A percentile compares a stretch with the other conserved stretches of the same genome.
phyloP scores from a whole-genome alignment of 345 rosid genomes.

The Toxicodendron radicans region DNA sequence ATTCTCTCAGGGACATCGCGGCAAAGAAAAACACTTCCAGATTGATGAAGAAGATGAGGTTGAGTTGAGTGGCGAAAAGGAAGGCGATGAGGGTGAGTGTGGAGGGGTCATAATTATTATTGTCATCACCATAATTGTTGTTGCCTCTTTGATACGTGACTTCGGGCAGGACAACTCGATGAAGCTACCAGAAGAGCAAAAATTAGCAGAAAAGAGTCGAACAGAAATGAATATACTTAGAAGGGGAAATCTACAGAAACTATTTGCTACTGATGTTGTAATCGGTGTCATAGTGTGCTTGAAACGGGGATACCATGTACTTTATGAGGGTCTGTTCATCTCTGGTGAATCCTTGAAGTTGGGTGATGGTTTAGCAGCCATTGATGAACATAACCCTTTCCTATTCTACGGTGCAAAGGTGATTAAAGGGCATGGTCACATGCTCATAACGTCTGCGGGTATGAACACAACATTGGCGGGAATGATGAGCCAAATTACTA shows the following conservation, averaged over 20 bases:
- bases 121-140: not conserved
- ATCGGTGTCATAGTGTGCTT: slow-evolving; percentile 2
- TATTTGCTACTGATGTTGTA: not conserved
- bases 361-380: not conserved
- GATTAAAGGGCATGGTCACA: not conserved
- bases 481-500: not conserved
- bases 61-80: too few species aligned
- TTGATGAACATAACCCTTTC: not conserved
- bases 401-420: slow-evolving; percentile 13
- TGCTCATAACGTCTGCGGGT: slow-evolving; percentile 6
- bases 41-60: too few species aligned
- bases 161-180: not conserved
- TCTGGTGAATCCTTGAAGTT: not conserved
- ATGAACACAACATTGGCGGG: not conserved
- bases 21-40: too few species aligned
- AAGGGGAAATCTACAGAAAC: not conserved
- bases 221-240: not conserved
- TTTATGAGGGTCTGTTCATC: slow-evolving; percentile 10
- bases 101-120: not conserved
- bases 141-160: not conserved
- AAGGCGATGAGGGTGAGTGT: not conserved
- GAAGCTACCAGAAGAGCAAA: not conserved
- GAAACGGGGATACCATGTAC: not conserved
- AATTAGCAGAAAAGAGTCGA: not conserved
- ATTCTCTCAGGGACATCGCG: too few species aligned